These are phyloP conservation scores for Metschnikowia lunata DNA, from an alignment of 805 yeast genomes.

Conservation along the genomic window DNA sequence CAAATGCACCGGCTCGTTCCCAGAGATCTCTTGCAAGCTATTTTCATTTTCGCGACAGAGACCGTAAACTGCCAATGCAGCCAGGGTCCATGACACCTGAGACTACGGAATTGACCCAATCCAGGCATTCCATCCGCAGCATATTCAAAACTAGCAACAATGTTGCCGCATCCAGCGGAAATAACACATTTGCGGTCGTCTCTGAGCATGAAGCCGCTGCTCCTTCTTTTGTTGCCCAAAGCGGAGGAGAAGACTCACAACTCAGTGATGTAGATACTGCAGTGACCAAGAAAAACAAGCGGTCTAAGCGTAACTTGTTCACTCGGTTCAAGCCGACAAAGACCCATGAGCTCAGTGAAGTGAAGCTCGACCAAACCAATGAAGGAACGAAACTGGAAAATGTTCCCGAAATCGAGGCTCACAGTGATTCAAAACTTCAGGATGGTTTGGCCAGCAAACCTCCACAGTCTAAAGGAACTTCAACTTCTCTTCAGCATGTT, in stretches of 20 bases:
- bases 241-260: not conserved
- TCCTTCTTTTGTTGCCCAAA: not conserved
- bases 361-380: not conserved
- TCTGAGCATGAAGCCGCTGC: not conserved
- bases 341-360: conserved; percentile 5
- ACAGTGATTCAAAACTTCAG: not conserved
- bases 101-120: conserved; percentile 13
- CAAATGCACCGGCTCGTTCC: conserved; percentile 10
- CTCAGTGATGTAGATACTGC: not conserved
- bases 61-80: conserved; percentile 11
- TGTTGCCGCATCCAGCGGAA: not conserved
- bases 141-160: conserved; percentile 24
- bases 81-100: conserved; percentile 2
- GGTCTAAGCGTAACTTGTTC: conserved; percentile 34
- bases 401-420: not conserved
- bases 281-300: conserved; percentile 25
- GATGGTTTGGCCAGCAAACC: not conserved
- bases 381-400: not conserved
- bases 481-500: conserved; percentile 3
- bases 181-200: not conserved
- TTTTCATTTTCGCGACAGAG: conserved; percentile 28
- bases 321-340: conserved; percentile 32
- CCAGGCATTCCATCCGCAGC: conserved; percentile 32
- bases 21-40: conserved; percentile 32
- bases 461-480: not conserved